Evolutionary conservation across 352 stramenopile genomes (phyloP), one percentile per base, ranked within the genome.

Genomic region (Phytophthora citrophthora): DNA sequence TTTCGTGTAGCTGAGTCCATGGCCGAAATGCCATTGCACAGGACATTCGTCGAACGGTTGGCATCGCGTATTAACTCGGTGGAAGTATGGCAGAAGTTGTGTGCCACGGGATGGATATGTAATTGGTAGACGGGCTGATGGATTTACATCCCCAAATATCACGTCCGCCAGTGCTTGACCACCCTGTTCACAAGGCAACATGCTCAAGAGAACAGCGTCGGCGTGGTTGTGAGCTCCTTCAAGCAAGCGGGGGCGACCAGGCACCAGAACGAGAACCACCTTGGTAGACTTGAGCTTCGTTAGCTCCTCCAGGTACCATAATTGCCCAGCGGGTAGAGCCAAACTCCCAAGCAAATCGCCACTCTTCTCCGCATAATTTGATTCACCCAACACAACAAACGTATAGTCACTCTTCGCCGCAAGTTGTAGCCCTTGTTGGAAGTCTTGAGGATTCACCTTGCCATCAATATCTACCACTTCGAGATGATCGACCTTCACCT

Each of bases 301-400:
- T 3, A 96, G 62, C 16, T 72, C 74, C 23, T 83, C 52, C 0
- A 96, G 61, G 46, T 95, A 96, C 53, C 54, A 61, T 4, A 76
- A 58, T 20, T 95, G 81, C 5, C 86, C 85, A 15, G 46, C 23
- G 0, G 88, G 83, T 4, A 97, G 64, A 11, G 74, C 68, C 26
- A 89, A 68, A 61, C 52, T 73, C 12, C 77, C 68, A 0, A 76
- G 62, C 31, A 94, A 87, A 54, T 97, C 87, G 1, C 89, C 89
- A 15, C 63, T 74, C 34, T 95, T 96, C 54, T 97, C 89, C 0
- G 89, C 76, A 47, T 95, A 96, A n/a, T 81, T 87, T 24, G 39
- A 56, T 53, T 97, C 89, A 10, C 90, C 90, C 6, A 97, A 46
- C 13, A 72, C 79, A 3, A 90, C 77, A 9, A 97, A 48, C 3